phyloP scores from a whole-genome alignment of 2,329 filamentous ascomycete species.

The Ceratocystis ficicola region DNA sequence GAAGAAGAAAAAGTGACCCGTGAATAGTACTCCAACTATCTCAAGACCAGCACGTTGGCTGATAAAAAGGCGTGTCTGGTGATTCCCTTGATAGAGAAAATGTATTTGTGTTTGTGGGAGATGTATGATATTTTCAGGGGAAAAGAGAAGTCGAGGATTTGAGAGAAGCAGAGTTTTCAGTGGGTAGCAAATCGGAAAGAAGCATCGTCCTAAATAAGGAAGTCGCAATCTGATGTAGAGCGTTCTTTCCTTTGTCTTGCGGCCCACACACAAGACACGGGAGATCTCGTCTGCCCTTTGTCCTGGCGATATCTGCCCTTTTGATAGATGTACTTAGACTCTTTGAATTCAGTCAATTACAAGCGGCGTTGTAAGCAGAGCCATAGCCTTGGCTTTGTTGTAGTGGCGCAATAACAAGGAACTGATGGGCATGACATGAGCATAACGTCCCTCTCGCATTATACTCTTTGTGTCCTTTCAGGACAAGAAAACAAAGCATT shows the following conservation, averaged over 20 bases:
- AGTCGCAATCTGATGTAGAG: constrained; percentile 1
- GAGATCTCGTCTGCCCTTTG: neutral
- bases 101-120: no score
- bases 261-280: neutral
- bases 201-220: neutral
- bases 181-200: neutral
- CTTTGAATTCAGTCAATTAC: neutral
- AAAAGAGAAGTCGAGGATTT: neutral
- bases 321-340: neutral
- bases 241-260: neutral
- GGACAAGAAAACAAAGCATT: neutral
- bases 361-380: neutral
- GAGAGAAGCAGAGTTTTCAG: neutral
- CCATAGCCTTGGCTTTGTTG: neutral
- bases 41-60: neutral
- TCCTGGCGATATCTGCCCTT: neutral
- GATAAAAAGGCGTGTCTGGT: no score
- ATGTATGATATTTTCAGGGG: neutral
- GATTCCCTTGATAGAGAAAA: no score
- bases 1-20: neutral
- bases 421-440: no score
- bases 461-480: neutral
- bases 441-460: no score
- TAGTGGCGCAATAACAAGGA: neutral
- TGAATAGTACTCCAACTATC: neutral